Conservation (phyloP, 78 protist genomes). For the Chrysochromulina tobinii region DNA sequence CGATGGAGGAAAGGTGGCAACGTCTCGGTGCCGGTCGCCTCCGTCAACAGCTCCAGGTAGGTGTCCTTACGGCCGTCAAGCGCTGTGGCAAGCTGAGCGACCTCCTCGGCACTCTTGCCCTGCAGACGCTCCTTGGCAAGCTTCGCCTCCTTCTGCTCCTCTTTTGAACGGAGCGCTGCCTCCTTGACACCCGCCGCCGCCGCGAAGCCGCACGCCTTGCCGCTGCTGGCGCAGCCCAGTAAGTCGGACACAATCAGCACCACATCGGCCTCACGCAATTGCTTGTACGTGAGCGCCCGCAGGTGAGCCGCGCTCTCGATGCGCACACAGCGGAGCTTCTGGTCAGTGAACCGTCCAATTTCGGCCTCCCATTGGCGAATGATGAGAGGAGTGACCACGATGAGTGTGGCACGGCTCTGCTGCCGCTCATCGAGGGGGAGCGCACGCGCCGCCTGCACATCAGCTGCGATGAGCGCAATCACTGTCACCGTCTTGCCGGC, state of each 20-base stretch:
- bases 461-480: not conserved
- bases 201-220: not conserved
- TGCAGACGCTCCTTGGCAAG: not conserved
- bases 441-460: not conserved
- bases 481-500: not conserved
- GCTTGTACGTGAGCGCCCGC: not conserved
- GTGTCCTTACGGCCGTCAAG: not conserved
- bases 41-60: not conserved
- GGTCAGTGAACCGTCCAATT: not conserved
- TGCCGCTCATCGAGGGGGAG: not conserved
- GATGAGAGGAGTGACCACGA: not conserved
- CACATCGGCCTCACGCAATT: not conserved
- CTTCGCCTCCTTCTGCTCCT: not conserved
- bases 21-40: not conserved
- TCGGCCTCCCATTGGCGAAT: not conserved
- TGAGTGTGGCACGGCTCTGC: not conserved
- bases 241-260: not conserved
- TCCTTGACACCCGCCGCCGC: not conserved
- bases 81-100: not conserved
- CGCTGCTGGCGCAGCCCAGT: not conserved
- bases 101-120: not conserved
- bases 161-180: not conserved
- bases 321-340: not conserved
- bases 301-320: not conserved
- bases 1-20: not conserved